Evolutionary conservation across 306 rosid genomes (phyloP).

Genomic region (Gleditsia sinensis): DNA sequence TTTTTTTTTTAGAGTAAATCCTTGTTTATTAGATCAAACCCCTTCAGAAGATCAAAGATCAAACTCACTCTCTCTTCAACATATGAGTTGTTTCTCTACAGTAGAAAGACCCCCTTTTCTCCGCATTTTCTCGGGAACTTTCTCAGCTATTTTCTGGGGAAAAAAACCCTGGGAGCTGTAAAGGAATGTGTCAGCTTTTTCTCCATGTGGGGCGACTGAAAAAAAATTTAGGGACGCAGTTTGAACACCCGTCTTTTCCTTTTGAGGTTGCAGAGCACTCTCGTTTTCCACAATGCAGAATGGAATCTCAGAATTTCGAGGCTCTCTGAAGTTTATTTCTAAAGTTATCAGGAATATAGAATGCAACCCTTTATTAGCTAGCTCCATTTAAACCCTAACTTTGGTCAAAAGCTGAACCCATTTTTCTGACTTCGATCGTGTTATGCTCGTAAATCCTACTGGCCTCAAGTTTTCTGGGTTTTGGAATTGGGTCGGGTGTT

Average conservation of each 20-base stretch:
- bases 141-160: slow-evolving; percentile 39
- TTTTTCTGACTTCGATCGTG: slow-evolving; percentile 26
- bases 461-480: slow-evolving; percentile 32
- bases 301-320: slow-evolving; percentile 68
- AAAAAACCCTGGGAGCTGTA: slow-evolving; percentile 37
- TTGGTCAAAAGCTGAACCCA: slow-evolving; percentile 49
- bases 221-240: slow-evolving; percentile 29
- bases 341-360: slow-evolving; percentile 1
- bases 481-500: slow-evolving; percentile 23
- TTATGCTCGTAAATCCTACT: slow-evolving; percentile 21
- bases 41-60: background rate
- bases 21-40: slow-evolving; percentile 28
- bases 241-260: slow-evolving; percentile 25
- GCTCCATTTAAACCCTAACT: slow-evolving; percentile 43
- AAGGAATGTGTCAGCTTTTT: slow-evolving; percentile 56
- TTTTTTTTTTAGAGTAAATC: background rate
- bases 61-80: background rate
- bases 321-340: slow-evolving; percentile 46
- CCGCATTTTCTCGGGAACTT: slow-evolving; percentile 51
- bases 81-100: background rate
- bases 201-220: slow-evolving; percentile 36
- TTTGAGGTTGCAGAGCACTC: slow-evolving; percentile 37
- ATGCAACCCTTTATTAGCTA: slow-evolving; percentile 17
- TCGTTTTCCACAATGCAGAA: slow-evolving; percentile 53
- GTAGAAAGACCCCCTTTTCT: slow-evolving; percentile 16